Evolutionary conservation across 75 land plant genomes (phyloP), one percentile per base, ranked within the genome.

Genomic region (Adiantum capillusveneris): DNA sequence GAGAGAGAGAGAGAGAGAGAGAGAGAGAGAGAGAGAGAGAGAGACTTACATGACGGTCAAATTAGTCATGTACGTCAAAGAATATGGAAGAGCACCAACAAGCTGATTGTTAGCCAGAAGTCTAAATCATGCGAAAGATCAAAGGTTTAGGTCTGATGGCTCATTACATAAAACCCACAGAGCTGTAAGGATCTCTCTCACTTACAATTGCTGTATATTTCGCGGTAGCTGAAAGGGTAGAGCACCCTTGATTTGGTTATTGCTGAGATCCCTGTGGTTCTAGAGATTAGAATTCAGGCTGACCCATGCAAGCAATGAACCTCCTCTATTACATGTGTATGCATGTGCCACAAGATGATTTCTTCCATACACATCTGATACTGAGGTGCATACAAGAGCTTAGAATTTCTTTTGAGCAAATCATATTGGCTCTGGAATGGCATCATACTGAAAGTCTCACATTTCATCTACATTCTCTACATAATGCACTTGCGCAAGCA

Each of bases 181-280:
- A 20, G n/a, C 6, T 2, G 25, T 48, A 9, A 11, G 51, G 20
- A 11, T 53, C 55, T 25, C 6, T 22, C 24, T 19, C 42, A 60
- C 87, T 65, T 74, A 89, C 95, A 89, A 24, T 52, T 56, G 28
- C 50, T 72, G 66, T 31, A 83, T 25, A 25, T 82, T 82, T 31
- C 74, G 86, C 56, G 95, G 90, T 45, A 89, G 66, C 21, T 61
- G 53, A 61, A 83, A 83, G 25, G 86, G 87, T 18, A 89, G 65
- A 25, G 42, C 50, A 36, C 68, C 68, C 31, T 58, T 66, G 52
- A 89, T 63, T 67, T 85, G 76, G 25, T 89, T 89, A 44, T 82
- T 85, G 75, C 86, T 89, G 54, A 86, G 0, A 61, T 87, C 86
- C 53, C 91, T 87, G 83, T 58, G 75, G 30, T 7, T 1, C 2